phyloP scores from a whole-genome alignment of 352 stramenopile genomes.

The Pythium folliculosum region DNA sequence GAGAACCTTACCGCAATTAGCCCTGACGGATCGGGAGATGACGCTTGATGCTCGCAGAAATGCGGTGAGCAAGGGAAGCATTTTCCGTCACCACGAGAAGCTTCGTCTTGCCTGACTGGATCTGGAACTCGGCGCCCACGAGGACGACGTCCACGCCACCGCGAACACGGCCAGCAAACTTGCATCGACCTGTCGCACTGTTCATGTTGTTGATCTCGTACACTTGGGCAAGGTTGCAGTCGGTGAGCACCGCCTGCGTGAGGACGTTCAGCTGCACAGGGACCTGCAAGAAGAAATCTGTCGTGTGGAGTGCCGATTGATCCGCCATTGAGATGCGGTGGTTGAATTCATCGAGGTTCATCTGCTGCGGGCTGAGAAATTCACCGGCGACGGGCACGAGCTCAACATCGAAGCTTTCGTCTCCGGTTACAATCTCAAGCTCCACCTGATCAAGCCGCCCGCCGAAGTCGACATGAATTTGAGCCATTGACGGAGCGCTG shows the following conservation, averaged over 20 bases:
- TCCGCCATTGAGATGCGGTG: slow-evolving; percentile 65
- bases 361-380: slow-evolving; percentile 66
- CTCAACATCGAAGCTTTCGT: slow-evolving; percentile 56
- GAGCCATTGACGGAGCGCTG: slow-evolving; percentile 66
- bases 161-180: slow-evolving; percentile 66
- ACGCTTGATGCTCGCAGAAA: slow-evolving; percentile 54
- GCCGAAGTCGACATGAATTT: slow-evolving; percentile 85
- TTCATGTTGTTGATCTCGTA: slow-evolving; percentile 82
- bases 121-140: slow-evolving; percentile 59
- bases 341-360: slow-evolving; percentile 73
- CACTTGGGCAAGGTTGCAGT: slow-evolving; percentile 69
- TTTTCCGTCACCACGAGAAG: slow-evolving; percentile 63
- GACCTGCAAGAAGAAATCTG: slow-evolving; percentile 50
- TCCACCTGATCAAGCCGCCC: slow-evolving; percentile 66
- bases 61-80: slow-evolving; percentile 49
- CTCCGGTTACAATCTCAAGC: slow-evolving; percentile 61
- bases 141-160: slow-evolving; percentile 54
- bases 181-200: slow-evolving; percentile 56
- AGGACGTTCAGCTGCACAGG: slow-evolving; percentile 55
- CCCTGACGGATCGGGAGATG: slow-evolving; percentile 41
- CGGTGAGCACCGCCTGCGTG: slow-evolving; percentile 49
- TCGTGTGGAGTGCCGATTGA: slow-evolving; percentile 54
- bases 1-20: slow-evolving; percentile 15
- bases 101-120: slow-evolving; percentile 64
- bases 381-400: slow-evolving; percentile 66